Base-by-base conservation (phyloP, 2,329 filamentous ascomycete species). In the Incumbomyces delicatus region DNA sequence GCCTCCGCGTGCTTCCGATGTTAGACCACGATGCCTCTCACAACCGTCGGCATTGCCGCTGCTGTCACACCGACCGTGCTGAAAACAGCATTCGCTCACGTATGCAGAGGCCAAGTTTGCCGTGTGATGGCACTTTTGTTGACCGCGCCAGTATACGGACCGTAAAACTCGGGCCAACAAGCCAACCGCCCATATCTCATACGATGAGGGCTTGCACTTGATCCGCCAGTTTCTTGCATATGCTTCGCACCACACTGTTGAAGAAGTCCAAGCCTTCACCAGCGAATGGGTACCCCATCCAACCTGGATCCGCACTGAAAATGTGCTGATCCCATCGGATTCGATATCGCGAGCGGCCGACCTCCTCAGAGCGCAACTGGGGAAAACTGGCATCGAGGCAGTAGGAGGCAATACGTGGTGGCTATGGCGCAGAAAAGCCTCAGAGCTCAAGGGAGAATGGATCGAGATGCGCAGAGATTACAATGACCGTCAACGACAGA, bases 381-480 rank as follows among this genome's bases (percentile, higher is more conserved):
- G 89, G 0, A 72, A 76, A 0, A 77, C 83, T 20, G 90, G 89
- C 2, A 74, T 88, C 52, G 74, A 77, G 43, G 75, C 77, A 53
- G 81, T 94, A 37, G 92, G 92, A 34, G 92, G 92, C 2, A 74
- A 77, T 58, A 77, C 81, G 50, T 88, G 92, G 92, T 88, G 90
- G 90, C 78, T 87, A 66, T 95, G 88, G 88, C 77, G 86, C 44
- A 77, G 79, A 45, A 77, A 78, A 3, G 74, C 78, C 20, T 74
- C 68, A 39, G 73, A 80, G 1, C 68, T 95, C 22, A 80, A 80
- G 58, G 88, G 85, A 0, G 90, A 98, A 62, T 96, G 89, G 90
- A 87, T 98, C 55, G 92, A 96, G 72, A 95, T 95, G 89, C 81
- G 79, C 55, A 75, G 80, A 43, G 84, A 96, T 63, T 83, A 86